Evolutionary conservation across 352 stramenopile genomes (phyloP), one percentile per base, ranked within the genome.

Genomic region (Phytopythium litorale): DNA sequence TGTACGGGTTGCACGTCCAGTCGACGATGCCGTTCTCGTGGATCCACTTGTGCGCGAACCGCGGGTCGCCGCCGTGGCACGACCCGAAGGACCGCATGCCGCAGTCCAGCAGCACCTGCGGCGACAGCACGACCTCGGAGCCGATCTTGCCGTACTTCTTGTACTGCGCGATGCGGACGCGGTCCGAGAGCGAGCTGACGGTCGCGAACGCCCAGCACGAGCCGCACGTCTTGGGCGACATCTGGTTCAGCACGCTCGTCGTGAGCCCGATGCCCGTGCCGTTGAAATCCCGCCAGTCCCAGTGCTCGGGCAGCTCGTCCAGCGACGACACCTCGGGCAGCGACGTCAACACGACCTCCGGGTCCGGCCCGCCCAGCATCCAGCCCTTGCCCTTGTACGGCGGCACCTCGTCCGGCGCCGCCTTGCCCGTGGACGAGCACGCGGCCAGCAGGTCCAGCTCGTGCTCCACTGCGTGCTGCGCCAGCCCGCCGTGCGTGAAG

Each of bases 11-110:
- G 59, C 84, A 92, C 5, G 84, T 92, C 71, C 74, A 74, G 65
- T 92, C 84, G 11, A 92, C 84, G 55, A 92, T 91, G 43, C 84
- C 84, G 45, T 92, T 88, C 64, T 90, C 79, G 43, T 89, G 77
- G 61, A 92, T 92, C 84, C 84, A 92, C 64, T 92, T 87, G 71
- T 92, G 83, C 21, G 83, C 83, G 45, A 87, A 87, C n/a, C 83
- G 76, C 16, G 83, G 83, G 32, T 92, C 84, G n/a, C 84, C 84
- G n/a, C 84, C 84, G 21, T 74, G 79, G 63, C 84, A 91, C 53
- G 84, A 92, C 16, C 84, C 81, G 49, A 92, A 92, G 2, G 79
- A 90, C 7, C 81, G 81, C 84, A 92, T 92, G 33, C 84, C 84
- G 50, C 84, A 92, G 63, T 92, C 81, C 6, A 92, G 60, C 49